Evolutionary conservation across 2,329 filamentous ascomycete genomes (phyloP), one percentile per base, ranked within the genome.

Genomic region (Colletotrichum sp.): DNA sequence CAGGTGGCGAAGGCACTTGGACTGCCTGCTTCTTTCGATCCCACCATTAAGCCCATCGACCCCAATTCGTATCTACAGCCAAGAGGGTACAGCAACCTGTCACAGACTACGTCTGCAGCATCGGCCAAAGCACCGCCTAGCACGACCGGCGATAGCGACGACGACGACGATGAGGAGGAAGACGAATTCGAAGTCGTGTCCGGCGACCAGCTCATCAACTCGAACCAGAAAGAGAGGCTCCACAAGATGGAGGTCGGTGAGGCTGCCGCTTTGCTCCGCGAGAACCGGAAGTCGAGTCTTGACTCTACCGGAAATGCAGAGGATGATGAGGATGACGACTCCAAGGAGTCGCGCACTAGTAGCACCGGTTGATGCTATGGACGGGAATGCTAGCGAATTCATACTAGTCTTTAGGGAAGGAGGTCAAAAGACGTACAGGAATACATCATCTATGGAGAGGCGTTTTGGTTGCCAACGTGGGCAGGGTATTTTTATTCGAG

Each of bases 1-100:
- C 88, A 89, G 71, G 92, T 94, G 8, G 92, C 92, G 60, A 89
- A 90, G 76, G 92, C 91, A 18, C 86, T 93, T 12, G 92, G 92
- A 0, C 84, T 93, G 4, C 92, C 92, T 1, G 91, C 91, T 5
- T 85, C 88, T 28, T 93, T 92, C 77, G 92, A 93, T 77, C 91
- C 92, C 1, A 93, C 91, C 2, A 89, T 93, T 78, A 93, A 92
- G 78, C 89, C 90, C 0, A 84, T 90, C 64, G 86, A 88, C 65
- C 82, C 82, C 16, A 79, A 80, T 28, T 80, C 59, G 36, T 52
- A 83, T 57, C 65, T 82, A 52, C 70, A 76, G 21, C 76, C 76
- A 26, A 63, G 79, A 78, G 63, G 55, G 15, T 69, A 44, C 60
- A 67, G 32, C 60, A 67, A 26, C 66, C 16, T 55, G 6, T 77